Conservation (phyloP, 768 basidiomycete genomes). For the Cantharellus anzutake region DNA sequence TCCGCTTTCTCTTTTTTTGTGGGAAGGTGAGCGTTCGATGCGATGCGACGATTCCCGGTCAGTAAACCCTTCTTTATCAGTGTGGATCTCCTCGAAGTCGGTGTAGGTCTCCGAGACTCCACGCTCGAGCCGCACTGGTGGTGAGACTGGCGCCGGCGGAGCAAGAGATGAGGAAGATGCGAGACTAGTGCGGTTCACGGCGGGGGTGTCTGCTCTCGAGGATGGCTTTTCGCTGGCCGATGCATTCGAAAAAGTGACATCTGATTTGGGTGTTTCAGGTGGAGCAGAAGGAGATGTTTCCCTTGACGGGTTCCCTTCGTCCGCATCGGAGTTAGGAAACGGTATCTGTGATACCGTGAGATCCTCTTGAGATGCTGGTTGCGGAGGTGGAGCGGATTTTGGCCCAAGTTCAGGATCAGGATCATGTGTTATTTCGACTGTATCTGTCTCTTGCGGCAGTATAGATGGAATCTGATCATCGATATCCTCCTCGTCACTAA, state of each 20-base stretch:
- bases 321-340: constrained; percentile 17
- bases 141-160: background rate
- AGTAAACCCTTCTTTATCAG: constrained; percentile 18
- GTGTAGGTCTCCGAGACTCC: constrained; percentile 8
- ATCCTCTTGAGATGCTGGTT: background rate
- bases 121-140: constrained; percentile 11
- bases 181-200: background rate
- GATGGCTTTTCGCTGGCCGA: constrained; percentile 8
- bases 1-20: constrained; percentile 35
- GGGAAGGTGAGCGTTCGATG: constrained; percentile 16
- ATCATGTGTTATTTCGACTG: too few relatives aligned
- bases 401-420: too few relatives aligned
- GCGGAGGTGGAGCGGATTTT: too few relatives aligned
- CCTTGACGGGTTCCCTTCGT: constrained; percentile 34
- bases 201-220: background rate
- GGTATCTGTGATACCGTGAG: background rate
- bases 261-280: constrained; percentile 26
- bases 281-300: constrained; percentile 38
- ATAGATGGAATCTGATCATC: too few relatives aligned
- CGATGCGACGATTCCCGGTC: background rate
- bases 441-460: too few relatives aligned
- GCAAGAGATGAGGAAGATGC: background rate
- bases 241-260: constrained; percentile 25
- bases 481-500: background rate
- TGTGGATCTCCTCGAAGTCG: constrained; percentile 14